Percentiles rank a stretch among this genome's conserved stretches.
These are phyloP conservation scores for Solanum medicagineum DNA, from an alignment of 257 asterid genomes.

Conservation along the genomic window DNA sequence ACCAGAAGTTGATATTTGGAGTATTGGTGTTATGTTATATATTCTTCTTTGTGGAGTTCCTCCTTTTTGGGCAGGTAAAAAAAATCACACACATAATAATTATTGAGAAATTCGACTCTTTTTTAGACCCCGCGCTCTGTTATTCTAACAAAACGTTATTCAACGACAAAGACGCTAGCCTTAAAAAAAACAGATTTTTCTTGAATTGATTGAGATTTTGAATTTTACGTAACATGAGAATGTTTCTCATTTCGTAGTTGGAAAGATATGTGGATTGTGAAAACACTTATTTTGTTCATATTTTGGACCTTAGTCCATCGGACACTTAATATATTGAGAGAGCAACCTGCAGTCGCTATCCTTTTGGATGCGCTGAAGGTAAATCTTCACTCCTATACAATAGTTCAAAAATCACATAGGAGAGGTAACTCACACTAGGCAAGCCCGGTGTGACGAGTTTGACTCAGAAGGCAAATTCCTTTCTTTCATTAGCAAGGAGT, in stretches of 20 bases:
- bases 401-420: too few species aligned
- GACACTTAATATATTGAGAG: too few species aligned
- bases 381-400: too few species aligned
- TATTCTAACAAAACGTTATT: neutral
- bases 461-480: too few species aligned
- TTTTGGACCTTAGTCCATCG: fast-evolving
- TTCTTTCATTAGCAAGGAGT: too few species aligned
- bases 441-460: too few species aligned
- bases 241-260: neutral
- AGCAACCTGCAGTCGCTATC: too few species aligned
- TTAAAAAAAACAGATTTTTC: too few species aligned
- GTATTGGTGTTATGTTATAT: slow-evolving; percentile 85
- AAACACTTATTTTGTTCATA: neutral
- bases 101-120: neutral
- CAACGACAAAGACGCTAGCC: too few species aligned
- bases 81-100: neutral
- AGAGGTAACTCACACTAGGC: too few species aligned
- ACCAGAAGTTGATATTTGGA: slow-evolving; percentile 91
- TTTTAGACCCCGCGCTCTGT: fast-evolving
- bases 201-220: neutral
- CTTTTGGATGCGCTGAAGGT: too few species aligned
- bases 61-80: slow-evolving; percentile 77
- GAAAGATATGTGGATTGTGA: neutral
- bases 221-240: neutral
- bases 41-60: slow-evolving; percentile 86